Base-by-base conservation (phyloP, 2,329 filamentous ascomycete genomes). In the Claviceps monticola region DNA sequence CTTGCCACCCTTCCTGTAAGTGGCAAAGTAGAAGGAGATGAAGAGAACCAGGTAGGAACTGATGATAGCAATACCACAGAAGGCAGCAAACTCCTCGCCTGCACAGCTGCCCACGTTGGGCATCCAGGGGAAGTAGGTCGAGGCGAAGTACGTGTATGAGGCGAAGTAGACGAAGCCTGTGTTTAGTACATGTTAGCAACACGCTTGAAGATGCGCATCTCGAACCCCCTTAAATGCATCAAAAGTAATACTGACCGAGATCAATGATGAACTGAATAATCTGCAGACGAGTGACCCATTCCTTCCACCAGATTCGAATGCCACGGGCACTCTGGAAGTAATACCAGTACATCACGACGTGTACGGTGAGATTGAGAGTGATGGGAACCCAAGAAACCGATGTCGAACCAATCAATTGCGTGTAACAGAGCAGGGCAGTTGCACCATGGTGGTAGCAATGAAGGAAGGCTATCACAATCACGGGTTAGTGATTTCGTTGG, bases 291-390 rank as follows among this genome's bases (percentile, higher is more conserved):
- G 91, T 97, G 67, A 97, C 94, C 85, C 91, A 97, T 74, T 96
- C 88, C 85, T 97, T 97, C 91, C 91, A 97, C 90, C 90, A 96
- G 72, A 96, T 93, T 64, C 84, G 84, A 70, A 97, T 82, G 60
- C 93, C 93, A 61, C 91, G 89, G 51, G 91, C 90, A 65, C 88
- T 91, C 79, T 97, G 91, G 84, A 97, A 97, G 81, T 97, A 97
- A 83, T 97, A 97, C 90, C 90, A 96, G 84, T 97, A 97, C 91
- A 97, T 97, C 67, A 96, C 86, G 54, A 97, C 91, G 73, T 97
- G 91, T 51, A 97, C 91, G 57, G 81, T 82, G 65, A 97, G 74
- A 79, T 97, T 97, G 62, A 97, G 81, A 51, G 82, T 84, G 67
- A 97, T 97, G 56, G 85, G 83, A 52, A 95, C 88, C 91, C 91